These are phyloP conservation scores for Drechslera avenae DNA, from an alignment of 2,329 filamentous ascomycete genomes.

Conservation along the genomic window DNA sequence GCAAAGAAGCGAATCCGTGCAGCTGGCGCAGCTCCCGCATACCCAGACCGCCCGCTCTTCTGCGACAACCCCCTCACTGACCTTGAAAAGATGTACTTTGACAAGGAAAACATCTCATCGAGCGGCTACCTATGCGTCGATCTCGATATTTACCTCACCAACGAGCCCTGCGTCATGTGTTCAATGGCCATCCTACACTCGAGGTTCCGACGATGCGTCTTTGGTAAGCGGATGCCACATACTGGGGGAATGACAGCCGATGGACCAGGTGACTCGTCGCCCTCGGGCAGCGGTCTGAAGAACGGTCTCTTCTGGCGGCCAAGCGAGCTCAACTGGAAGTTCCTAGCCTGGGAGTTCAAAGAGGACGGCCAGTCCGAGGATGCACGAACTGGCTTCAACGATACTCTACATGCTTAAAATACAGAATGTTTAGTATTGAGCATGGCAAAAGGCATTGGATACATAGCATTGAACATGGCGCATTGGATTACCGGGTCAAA, in stretches of 20 bases:
- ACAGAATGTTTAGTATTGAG: background rate
- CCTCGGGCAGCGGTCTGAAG: slow-evolving; percentile 43
- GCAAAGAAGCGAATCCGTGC: slow-evolving; percentile 60
- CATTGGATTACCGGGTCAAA: slow-evolving; percentile 24
- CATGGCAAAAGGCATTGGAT: slow-evolving; percentile 25
- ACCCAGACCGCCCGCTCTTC: slow-evolving; percentile 58
- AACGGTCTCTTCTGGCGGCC: slow-evolving; percentile 70
- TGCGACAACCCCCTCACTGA: slow-evolving; percentile 71
- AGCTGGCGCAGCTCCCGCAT: slow-evolving; percentile 38
- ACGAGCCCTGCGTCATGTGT: slow-evolving; percentile 96
- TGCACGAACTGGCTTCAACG: slow-evolving; percentile 19
- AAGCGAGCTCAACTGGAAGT: slow-evolving; percentile 82
- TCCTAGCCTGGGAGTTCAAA: slow-evolving; percentile 78
- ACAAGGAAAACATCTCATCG: slow-evolving; percentile 64
- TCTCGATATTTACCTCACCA: slow-evolving; percentile 90
- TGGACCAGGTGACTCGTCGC: slow-evolving; percentile 27
- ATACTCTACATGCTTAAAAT: slow-evolving; percentile 42
- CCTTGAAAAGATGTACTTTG: slow-evolving; percentile 67
- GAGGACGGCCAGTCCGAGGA: slow-evolving; percentile 22
- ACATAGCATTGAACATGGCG: slow-evolving; percentile 28
- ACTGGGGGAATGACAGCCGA: slow-evolving; percentile 86
- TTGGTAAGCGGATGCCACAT: slow-evolving; percentile 75
- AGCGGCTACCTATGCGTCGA: slow-evolving; percentile 94
- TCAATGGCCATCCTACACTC: slow-evolving; percentile 96
- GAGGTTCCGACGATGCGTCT: slow-evolving; percentile 84